Evolutionary conservation across 2,329 filamentous ascomycete species (phyloP).

Genomic region (Stemphylium vesicarium): DNA sequence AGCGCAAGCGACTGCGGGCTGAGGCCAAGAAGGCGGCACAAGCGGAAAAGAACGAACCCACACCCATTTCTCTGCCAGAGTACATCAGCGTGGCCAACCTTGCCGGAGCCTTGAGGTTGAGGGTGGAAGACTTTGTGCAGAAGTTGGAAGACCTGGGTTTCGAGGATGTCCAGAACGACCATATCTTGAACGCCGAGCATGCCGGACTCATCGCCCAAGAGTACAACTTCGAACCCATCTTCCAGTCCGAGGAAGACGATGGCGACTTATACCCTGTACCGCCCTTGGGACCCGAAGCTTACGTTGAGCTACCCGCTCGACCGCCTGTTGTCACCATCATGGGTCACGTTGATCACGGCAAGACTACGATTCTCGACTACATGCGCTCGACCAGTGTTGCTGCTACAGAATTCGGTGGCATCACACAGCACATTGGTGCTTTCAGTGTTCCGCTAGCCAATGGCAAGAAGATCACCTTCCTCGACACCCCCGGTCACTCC

Average conservation of each 20-base stretch:
- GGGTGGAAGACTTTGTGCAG: slow-evolving; percentile 71
- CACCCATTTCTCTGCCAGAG: slow-evolving; percentile 77
- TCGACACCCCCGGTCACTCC: slow-evolving; percentile 95
- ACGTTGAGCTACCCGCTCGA: slow-evolving; percentile 69
- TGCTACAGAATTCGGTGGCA: slow-evolving; percentile 90
- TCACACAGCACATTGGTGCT: slow-evolving; percentile 97
- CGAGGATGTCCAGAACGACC: slow-evolving; percentile 80
- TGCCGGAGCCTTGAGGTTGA: slow-evolving; percentile 75
- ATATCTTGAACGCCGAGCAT: slow-evolving; percentile 88
- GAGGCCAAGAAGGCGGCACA: slow-evolving; percentile 46
- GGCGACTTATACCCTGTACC: slow-evolving; percentile 73
- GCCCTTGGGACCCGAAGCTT: slow-evolving; percentile 62
- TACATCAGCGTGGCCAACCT: slow-evolving; percentile 89
- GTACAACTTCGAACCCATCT: slow-evolving; percentile 86
- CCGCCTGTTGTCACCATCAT: slow-evolving; percentile 98
- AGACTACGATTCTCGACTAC: slow-evolving; percentile 94
- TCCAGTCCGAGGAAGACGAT: slow-evolving; percentile 67
- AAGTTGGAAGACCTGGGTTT: slow-evolving; percentile 91
- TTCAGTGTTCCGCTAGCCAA: slow-evolving; percentile 86
- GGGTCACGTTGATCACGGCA: slow-evolving; percentile 98
- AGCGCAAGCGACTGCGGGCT: slow-evolving; percentile 42
- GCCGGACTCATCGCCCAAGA: slow-evolving; percentile 89
- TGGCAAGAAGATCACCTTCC: slow-evolving; percentile 91
- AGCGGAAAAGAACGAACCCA: slow-evolving; percentile 36
- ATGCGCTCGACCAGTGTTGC: slow-evolving; percentile 91